A percentile compares a stretch with the other conserved stretches of the same genome.
Conservation (phyloP, 129 eudicot species). For the Sambucus nigra region DNA sequence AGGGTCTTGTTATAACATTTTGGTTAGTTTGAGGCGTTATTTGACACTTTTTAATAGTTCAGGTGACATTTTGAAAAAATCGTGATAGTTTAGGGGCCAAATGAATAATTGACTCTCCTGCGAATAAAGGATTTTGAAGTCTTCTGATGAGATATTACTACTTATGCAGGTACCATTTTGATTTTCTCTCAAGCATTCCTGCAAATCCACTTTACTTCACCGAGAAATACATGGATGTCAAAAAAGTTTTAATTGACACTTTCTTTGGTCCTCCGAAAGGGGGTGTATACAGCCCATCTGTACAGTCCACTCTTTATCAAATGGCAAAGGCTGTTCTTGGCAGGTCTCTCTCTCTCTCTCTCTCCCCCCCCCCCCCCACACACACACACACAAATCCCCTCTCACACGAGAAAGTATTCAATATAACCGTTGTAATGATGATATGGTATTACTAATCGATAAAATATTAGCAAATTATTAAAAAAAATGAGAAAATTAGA, state of each 20-base stretch:
- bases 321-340: slow-evolving; percentile 90
- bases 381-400: background rate
- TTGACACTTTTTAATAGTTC: too few species aligned
- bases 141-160: background rate
- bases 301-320: slow-evolving; percentile 78
- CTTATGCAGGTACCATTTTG: slow-evolving; percentile 62
- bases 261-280: slow-evolving; percentile 84
- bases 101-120: too few species aligned
- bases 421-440: too few species aligned
- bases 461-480: too few species aligned
- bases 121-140: too few species aligned
- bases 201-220: slow-evolving; percentile 37
- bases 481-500: too few species aligned
- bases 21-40: too few species aligned
- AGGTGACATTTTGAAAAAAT: too few species aligned
- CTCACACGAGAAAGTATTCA: too few species aligned
- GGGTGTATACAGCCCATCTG: slow-evolving; percentile 98
- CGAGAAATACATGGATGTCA: slow-evolving; percentile 58
- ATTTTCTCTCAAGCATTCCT: slow-evolving; percentile 52
- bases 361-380: background rate
- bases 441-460: too few species aligned
- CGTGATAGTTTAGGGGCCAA: too few species aligned
- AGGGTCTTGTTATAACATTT: too few species aligned
- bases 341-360: slow-evolving; percentile 31
- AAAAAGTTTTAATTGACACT: slow-evolving; percentile 54